Evolutionary conservation across 257 asterid genomes (phyloP), one percentile per base, ranked within the genome.

Genomic region (Oldenlandia corymbosa): DNA sequence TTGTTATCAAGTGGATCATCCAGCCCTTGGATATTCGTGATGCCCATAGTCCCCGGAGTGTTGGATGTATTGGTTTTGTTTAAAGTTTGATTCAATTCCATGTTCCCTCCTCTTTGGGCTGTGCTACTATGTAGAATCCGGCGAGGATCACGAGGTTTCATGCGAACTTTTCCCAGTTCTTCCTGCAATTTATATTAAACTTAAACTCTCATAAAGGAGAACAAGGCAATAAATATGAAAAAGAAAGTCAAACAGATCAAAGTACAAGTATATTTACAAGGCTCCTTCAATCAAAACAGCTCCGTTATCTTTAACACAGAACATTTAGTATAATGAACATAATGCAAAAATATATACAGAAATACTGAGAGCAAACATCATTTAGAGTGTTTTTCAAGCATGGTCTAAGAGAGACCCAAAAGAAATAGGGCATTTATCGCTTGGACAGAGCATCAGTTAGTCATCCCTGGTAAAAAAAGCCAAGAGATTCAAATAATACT

Each of bases 111-210:
- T 69, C 79, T 81, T 48, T 76, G 87, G 66, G 75, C 72, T 32
- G 83, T 75, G 69, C 64, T 71, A 68, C 69, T 83, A 60, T 84
- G 94, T 64, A 93, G 87, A 72, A 76, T 69, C 60, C 97, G 96
- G 8, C 99, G 97, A 50, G 99, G 99, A 70, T 93, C 97, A 30
- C 97, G 97, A 65, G 95, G 90, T 76, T 85, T 93, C 97, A 93
- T 90, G 42, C 95, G 90, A 62, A 82, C 78, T 70, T 75, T 84
- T 53, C 85, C 95, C 42, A 82, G 67, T 65, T 84, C 95, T 71
- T 82, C 99, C 99, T 93, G 92, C 70, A 73, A 54, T 64, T 74
- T 67, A 58, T 42, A 61, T 52, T 61, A 47, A 42, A 36, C 31
- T 30, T 56, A 53, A 28, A 32, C 50, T 43, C 30, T 39, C 47